Percentiles rank a stretch among this genome's conserved stretches.
These are phyloP conservation scores for Gypsophila paniculata DNA, from an alignment of 179 eudicot genomes.

Conservation along the genomic window DNA sequence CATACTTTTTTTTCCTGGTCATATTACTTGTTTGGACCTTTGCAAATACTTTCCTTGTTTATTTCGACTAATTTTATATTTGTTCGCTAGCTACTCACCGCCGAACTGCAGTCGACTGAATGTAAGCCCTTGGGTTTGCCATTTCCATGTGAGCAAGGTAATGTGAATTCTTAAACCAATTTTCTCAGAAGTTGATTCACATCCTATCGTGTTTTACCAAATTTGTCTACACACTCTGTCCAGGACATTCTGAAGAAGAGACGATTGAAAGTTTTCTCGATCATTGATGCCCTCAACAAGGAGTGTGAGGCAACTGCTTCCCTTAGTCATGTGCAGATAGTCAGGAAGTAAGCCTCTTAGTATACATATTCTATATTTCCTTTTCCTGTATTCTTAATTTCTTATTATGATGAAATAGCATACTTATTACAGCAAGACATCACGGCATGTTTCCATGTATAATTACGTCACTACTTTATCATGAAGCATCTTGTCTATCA, in stretches of 20 bases:
- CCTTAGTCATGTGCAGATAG: conserved; percentile 53
- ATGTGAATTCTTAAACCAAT: conserved; percentile 4
- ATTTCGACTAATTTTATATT: conserved; percentile 9
- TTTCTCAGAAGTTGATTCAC: background rate
- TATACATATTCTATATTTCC: background rate
- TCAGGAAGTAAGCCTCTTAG: conserved; percentile 46
- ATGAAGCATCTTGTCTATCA: background rate
- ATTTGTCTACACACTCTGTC: conserved; percentile 15
- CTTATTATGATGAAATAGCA: background rate
- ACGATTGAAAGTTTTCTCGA: conserved; percentile 45
- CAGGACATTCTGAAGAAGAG: conserved; percentile 62
- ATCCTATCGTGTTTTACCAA: conserved; percentile 3
- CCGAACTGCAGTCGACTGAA: conserved; percentile 26
- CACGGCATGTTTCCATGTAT: background rate
- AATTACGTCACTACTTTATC: background rate
- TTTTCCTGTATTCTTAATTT: background rate
- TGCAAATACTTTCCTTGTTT: conserved; percentile 2
- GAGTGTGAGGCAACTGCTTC: conserved; percentile 31
- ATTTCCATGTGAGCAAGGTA: conserved; percentile 84
- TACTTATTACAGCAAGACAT: background rate
- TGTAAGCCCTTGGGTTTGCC: conserved; percentile 81
- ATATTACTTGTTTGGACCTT: conserved; percentile 9
- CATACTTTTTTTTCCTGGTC: background rate
- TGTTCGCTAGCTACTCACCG: conserved; percentile 44
- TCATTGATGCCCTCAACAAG: conserved; percentile 57